Percentiles rank a stretch among this genome's conserved stretches.
phyloP scores from a whole-genome alignment of 345 rosid species.

The Eucalyptus viminalis region DNA sequence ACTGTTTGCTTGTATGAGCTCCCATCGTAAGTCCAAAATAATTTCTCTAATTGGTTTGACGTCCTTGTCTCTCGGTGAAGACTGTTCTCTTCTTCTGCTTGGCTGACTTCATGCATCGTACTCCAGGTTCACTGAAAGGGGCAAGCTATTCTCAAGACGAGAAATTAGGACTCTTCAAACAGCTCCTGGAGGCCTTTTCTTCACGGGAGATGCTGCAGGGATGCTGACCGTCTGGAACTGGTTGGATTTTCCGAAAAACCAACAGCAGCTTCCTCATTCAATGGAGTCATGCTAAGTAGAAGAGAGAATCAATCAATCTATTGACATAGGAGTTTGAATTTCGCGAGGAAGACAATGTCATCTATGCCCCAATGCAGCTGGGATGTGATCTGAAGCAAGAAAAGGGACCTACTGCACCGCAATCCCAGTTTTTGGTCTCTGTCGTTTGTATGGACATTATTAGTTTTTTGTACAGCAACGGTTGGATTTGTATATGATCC shows the following conservation, averaged over 20 bases:
- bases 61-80: background rate
- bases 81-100: background rate
- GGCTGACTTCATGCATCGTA: background rate
- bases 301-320: background rate
- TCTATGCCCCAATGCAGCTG: background rate
- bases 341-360: background rate
- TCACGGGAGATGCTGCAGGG: slow-evolving; percentile 31
- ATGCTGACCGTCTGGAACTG: slow-evolving; percentile 19
- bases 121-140: background rate
- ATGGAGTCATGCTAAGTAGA: background rate
- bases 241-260: background rate
- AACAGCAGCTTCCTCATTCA: background rate
- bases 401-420: background rate
- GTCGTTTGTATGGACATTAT: background rate
- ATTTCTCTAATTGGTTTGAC: background rate
- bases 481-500: background rate
- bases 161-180: background rate
- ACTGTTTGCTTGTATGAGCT: slow-evolving; percentile 21
- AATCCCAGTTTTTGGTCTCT: background rate
- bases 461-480: background rate
- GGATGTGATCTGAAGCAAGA: background rate
- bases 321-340: background rate
- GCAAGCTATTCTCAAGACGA: slow-evolving; percentile 14
- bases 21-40: slow-evolving; percentile 26
- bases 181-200: background rate